Evolutionary conservation across 495 filamentous ascomycete species (phyloP).

Genomic region (Pyrenopolyporus hunteri): DNA sequence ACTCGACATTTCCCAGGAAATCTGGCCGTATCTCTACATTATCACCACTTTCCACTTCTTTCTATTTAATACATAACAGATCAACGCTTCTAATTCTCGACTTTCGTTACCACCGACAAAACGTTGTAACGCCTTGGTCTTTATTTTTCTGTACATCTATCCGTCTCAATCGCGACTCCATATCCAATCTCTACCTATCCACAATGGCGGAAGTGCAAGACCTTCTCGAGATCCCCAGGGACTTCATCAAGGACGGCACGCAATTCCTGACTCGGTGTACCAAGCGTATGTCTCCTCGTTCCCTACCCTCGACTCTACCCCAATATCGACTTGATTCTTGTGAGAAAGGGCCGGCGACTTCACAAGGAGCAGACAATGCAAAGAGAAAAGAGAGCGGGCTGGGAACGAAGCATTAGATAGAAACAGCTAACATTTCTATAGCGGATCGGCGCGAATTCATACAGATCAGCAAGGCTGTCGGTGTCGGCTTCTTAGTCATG

Average conservation of each 20-base stretch:
- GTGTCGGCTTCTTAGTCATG: constrained; percentile 87
- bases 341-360: too few relatives aligned
- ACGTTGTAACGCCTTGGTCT: not conserved
- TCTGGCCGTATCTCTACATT: constrained; percentile 43
- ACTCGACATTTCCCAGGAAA: constrained; percentile 30
- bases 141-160: not conserved
- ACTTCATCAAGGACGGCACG: constrained; percentile 79
- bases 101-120: not conserved
- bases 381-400: not conserved
- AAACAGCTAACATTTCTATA: constrained; percentile 19
- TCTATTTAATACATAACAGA: constrained; percentile 1
- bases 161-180: constrained; percentile 7
- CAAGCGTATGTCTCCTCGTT: constrained; percentile 65
- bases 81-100: not conserved
- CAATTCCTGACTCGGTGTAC: constrained; percentile 82
- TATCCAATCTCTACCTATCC: constrained; percentile 8
- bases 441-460: constrained; percentile 87
- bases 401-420: not conserved
- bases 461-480: constrained; percentile 94
- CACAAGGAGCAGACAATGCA: not conserved
- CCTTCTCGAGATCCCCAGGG: constrained; percentile 75
- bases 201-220: constrained; percentile 78
- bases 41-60: constrained; percentile 9
- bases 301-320: not conserved
- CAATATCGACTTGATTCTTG: too few relatives aligned